Percentiles rank a stretch among this genome's conserved stretches.
Evolutionary conservation across 345 rosid genomes (phyloP).

Genomic region (Noccaea bulbosa): DNA sequence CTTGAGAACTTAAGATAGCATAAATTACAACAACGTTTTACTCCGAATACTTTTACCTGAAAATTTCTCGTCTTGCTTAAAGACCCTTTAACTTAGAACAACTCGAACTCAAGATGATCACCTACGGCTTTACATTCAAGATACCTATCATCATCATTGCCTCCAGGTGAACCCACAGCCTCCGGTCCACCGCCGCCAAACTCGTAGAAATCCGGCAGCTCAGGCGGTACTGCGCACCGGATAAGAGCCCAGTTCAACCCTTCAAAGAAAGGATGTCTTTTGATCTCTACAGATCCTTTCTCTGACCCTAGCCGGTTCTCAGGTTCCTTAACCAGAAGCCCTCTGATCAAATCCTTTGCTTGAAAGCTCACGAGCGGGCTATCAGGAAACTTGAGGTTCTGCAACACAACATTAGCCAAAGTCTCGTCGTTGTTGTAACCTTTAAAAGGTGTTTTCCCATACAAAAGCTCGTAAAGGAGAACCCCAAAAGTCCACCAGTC

Average conservation of each 20-base stretch:
- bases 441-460: constrained; percentile 90
- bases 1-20: not conserved
- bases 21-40: constrained; percentile 34
- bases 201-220: constrained; percentile 68
- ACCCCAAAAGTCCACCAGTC: constrained; percentile 99
- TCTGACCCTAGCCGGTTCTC: constrained; percentile 79
- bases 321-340: constrained; percentile 86
- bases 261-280: constrained; percentile 91
- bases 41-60: constrained; percentile 29
- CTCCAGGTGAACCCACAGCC: constrained; percentile 41
- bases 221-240: constrained; percentile 90
- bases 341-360: constrained; percentile 85
- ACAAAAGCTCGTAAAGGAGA: constrained; percentile 85
- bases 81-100: constrained; percentile 51
- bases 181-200: constrained; percentile 49
- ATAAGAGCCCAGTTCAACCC: constrained; percentile 96
- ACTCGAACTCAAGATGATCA: constrained; percentile 91
- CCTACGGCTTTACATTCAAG: constrained; percentile 78
- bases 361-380: constrained; percentile 77
- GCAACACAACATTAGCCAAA: constrained; percentile 72
- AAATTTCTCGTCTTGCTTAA: constrained; percentile 12
- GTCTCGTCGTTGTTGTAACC: constrained; percentile 91
- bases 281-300: constrained; percentile 92
- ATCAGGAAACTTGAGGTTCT: constrained; percentile 80
- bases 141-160: constrained; percentile 51